Percentiles rank a stretch among this genome's conserved stretches.
phyloP scores from a whole-genome alignment of 2,329 filamentous ascomycete species.

The Volutella citrinella region DNA sequence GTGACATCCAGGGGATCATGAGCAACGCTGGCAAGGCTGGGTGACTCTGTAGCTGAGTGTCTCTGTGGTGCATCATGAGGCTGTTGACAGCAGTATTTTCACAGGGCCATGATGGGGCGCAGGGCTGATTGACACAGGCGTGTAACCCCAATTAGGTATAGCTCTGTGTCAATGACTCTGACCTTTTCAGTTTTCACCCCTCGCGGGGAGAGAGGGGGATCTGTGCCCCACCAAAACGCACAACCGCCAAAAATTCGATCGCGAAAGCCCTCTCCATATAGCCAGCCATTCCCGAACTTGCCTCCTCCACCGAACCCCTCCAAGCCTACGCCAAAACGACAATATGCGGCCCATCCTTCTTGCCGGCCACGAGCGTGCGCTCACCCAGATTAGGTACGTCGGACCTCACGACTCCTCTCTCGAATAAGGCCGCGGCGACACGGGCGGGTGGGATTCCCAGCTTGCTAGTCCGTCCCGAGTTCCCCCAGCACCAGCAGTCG shows the following conservation, averaged over 20 bases:
- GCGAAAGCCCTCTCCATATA: conserved; percentile 32
- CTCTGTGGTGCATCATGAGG: too few relatives aligned
- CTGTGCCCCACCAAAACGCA: conserved; percentile 43
- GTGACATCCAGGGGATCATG: too few relatives aligned
- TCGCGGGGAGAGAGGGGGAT: conserved; percentile 17
- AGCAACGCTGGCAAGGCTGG: too few relatives aligned
- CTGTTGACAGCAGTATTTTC: too few relatives aligned
- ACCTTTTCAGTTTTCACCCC: conserved; percentile 14
- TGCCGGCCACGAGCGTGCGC: conserved; percentile 92
- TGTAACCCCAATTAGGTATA: background rate
- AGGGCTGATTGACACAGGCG: background rate
- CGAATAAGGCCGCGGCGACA: conserved; percentile 8
- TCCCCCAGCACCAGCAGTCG: too few relatives aligned
- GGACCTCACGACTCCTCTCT: conserved; percentile 4
- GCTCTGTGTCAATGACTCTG: conserved; percentile 2
- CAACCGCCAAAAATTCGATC: conserved; percentile 44
- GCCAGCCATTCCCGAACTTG: conserved; percentile 27
- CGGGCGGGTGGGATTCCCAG: too few relatives aligned
- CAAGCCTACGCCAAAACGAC: conserved; percentile 26
- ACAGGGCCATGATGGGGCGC: too few relatives aligned
- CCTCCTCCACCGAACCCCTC: conserved; percentile 27
- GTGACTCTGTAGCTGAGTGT: too few relatives aligned
- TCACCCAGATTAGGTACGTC: conserved; percentile 85
- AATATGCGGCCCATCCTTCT: conserved; percentile 96
- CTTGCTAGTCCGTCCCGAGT: too few relatives aligned